A percentile compares a stretch with the other conserved stretches of the same genome.
These are phyloP conservation scores for Claviceps sp. DNA, from an alignment of 2,329 filamentous ascomycete species.

Conservation along the genomic window DNA sequence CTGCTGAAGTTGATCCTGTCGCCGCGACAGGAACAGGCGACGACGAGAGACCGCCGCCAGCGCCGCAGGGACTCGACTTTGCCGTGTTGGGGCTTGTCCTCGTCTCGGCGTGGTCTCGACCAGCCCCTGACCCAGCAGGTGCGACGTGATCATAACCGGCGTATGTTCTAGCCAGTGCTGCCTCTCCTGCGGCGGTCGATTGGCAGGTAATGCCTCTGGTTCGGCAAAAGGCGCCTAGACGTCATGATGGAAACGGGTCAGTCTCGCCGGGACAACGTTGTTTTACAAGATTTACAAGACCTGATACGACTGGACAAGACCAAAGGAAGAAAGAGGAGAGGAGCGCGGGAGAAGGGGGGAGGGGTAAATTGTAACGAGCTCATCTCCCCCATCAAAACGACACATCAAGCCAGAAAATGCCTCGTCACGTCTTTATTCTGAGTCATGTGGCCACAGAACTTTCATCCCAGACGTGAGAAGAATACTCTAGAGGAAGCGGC, in stretches of 20 bases:
- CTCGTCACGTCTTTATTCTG: no score
- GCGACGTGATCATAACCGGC: not conserved
- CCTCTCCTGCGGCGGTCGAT: slow-evolving; percentile 13
- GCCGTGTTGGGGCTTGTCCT: slow-evolving; percentile 3
- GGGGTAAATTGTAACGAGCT: no score
- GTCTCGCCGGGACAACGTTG: not conserved
- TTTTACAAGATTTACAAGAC: no score
- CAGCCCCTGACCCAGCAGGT: not conserved
- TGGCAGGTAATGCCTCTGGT: slow-evolving; percentile 19
- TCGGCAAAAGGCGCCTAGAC: slow-evolving; percentile 21
- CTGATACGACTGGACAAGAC: no score
- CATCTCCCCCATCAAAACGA: no score
- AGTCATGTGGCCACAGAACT: no score
- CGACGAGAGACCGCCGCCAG: not conserved
- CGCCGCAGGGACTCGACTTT: slow-evolving; percentile 2
- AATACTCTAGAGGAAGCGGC: no score
- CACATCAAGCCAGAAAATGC: no score
- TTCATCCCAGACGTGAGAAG: no score
- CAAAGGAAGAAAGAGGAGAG: no score
- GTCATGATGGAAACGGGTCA: not conserved
- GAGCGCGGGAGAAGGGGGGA: no score
- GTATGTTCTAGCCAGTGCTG: not conserved
- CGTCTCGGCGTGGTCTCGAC: not conserved
- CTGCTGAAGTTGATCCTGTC: no score
- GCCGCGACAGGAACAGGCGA: not conserved